phyloP scores from a whole-genome alignment of 1,284 basidiomycete genomes.

The Neotropicomus parvogracilis region DNA sequence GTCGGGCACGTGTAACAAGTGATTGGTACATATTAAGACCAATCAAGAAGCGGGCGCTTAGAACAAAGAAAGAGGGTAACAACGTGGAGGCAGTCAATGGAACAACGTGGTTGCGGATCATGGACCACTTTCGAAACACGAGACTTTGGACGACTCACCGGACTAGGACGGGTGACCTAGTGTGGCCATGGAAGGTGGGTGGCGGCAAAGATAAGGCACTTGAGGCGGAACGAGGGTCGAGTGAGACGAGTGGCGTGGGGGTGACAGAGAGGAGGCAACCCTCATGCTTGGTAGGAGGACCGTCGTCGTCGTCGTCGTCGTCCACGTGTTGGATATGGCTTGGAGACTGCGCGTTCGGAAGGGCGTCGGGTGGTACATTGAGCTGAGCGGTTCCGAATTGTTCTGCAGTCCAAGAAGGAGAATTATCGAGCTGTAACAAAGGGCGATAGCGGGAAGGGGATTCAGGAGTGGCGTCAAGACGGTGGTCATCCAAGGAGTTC shows the following conservation, averaged over 20 bases:
- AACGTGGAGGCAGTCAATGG: constrained; percentile 11
- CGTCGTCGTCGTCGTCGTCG: constrained; percentile 23
- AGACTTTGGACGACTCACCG: constrained; percentile 26
- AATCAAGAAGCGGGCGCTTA: constrained; percentile 1
- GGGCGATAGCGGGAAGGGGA: constrained; percentile 23
- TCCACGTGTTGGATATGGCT: constrained; percentile 11
- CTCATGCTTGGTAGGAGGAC: constrained; percentile 29
- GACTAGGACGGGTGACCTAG: constrained; percentile 30
- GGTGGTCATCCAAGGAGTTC: constrained; percentile 11
- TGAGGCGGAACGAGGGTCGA: constrained; percentile 11
- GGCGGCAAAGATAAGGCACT: constrained; percentile 16
- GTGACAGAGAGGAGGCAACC: constrained; percentile 22
- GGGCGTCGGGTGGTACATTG: constrained; percentile 13
- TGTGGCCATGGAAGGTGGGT: constrained; percentile 23
- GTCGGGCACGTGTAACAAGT: constrained; percentile 20
- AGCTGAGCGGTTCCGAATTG: constrained; percentile 5
- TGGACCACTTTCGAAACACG: constrained; percentile 2
- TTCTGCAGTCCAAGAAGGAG: constrained; percentile 22
- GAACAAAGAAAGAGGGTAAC: constrained; percentile 15
- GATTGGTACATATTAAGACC: constrained; percentile 16
- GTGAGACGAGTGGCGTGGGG: constrained; percentile 11
- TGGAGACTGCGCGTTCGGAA: constrained; percentile 4
- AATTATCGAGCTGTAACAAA: constrained; percentile 32
- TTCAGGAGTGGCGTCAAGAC: constrained; percentile 21
- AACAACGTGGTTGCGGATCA: constrained; percentile 1